Conservation (phyloP, 192 early-diverging fungal genomes). For the Coemansia erecta region DNA sequence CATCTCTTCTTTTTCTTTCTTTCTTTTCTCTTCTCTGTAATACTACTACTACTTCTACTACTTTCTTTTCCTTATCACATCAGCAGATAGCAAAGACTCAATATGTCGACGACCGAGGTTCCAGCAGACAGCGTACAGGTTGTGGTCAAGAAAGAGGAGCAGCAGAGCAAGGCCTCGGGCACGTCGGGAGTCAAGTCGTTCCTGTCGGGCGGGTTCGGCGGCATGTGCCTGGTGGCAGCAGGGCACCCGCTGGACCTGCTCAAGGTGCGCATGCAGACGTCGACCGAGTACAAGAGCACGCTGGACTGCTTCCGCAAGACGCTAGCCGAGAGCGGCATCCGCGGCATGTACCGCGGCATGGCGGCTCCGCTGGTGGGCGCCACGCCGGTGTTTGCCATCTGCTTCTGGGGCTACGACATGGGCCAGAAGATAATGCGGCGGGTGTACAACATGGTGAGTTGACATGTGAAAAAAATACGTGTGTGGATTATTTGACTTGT, state of each 20-base stretch:
- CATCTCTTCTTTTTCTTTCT: neutral
- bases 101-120: constrained; percentile 27
- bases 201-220: constrained; percentile 90
- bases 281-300: constrained; percentile 80
- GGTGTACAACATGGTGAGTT: constrained; percentile 42
- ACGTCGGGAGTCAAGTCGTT: constrained; percentile 75
- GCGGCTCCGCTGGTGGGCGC: constrained; percentile 87
- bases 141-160: constrained; percentile 6
- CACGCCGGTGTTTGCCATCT: constrained; percentile 94
- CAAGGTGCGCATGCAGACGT: constrained; percentile 95
- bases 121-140: constrained; percentile 4
- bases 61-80: too few relatives aligned
- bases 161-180: constrained; percentile 11
- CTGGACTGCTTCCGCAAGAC: constrained; percentile 91
- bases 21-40: constrained; percentile 3
- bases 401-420: constrained; percentile 76
- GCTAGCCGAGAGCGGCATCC: constrained; percentile 83
- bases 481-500: constrained; percentile 8
- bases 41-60: too few relatives aligned
- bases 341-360: constrained; percentile 96
- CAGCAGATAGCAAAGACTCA: neutral
- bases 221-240: constrained; percentile 70
- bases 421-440: constrained; percentile 52
- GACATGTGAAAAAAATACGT: constrained; percentile 4
- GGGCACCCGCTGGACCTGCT: constrained; percentile 86